Percentiles rank a stretch among this genome's conserved stretches.
phyloP scores from a whole-genome alignment of 2,329 filamentous ascomycete genomes.

The Phaeosphaeriaceae sp. region DNA sequence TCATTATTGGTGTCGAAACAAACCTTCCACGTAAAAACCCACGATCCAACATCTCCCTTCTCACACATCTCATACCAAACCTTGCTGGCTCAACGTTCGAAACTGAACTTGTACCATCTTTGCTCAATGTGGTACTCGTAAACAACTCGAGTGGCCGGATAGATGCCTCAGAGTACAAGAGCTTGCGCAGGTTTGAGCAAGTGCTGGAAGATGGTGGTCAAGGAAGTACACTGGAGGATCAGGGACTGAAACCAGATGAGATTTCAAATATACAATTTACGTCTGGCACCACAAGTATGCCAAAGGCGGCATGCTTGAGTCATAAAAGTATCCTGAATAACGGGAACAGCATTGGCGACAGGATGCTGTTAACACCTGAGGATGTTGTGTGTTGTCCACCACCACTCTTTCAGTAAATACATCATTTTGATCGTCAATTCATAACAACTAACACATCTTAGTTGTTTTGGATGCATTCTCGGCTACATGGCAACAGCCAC shows the following conservation, averaged over 20 bases:
- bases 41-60: slow-evolving; percentile 63
- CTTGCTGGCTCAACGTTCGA: slow-evolving; percentile 53
- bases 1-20: slow-evolving; percentile 87
- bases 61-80: slow-evolving; percentile 61
- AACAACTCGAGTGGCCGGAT: slow-evolving; percentile 73
- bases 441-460: slow-evolving; percentile 18
- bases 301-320: slow-evolving; percentile 88
- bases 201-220: slow-evolving; percentile 55
- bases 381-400: slow-evolving; percentile 74
- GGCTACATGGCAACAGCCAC: slow-evolving; percentile 97
- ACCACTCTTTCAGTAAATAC: slow-evolving; percentile 56
- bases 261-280: slow-evolving; percentile 97
- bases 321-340: slow-evolving; percentile 94
- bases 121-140: slow-evolving; percentile 75
- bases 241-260: slow-evolving; percentile 66
- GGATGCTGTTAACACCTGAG: slow-evolving; percentile 77
- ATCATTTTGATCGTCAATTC: background rate
- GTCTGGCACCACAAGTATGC: slow-evolving; percentile 87
- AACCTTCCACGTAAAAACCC: slow-evolving; percentile 74
- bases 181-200: slow-evolving; percentile 52
- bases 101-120: slow-evolving; percentile 68
- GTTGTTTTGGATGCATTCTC: slow-evolving; percentile 87
- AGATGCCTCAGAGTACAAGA: slow-evolving; percentile 46
- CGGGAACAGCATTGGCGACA: slow-evolving; percentile 78
- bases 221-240: slow-evolving; percentile 52